Evolutionary conservation across 257 asterid genomes (phyloP).

Genomic region (Lithospermum erythrorhizon): DNA sequence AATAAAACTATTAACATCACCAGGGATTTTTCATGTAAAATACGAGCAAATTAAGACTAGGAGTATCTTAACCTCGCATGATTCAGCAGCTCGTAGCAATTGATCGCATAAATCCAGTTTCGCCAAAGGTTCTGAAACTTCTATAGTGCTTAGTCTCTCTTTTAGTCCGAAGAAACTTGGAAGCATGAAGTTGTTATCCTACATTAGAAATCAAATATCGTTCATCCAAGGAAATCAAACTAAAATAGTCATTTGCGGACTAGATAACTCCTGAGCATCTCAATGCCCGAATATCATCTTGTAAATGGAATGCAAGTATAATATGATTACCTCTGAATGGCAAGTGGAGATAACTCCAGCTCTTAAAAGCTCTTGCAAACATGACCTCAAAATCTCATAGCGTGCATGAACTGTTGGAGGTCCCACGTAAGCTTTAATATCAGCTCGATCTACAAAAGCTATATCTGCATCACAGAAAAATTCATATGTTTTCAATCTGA

Average conservation of each 20-base stretch:
- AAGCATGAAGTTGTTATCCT: conserved; percentile 25
- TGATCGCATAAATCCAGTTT: conserved; percentile 32
- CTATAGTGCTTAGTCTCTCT: conserved; percentile 36
- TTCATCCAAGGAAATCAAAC: not conserved
- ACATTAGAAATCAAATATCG: conserved; percentile 30
- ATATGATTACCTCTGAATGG: conserved; percentile 36
- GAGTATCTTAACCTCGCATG: conserved; percentile 56
- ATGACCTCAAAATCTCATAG: conserved; percentile 82
- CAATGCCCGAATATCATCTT: not conserved
- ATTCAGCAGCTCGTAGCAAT: conserved; percentile 72
- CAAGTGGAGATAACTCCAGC: conserved; percentile 61
- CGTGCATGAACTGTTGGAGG: conserved; percentile 98
- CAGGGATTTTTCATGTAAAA: not conserved
- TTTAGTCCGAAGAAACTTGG: conserved; percentile 52
- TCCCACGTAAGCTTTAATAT: conserved; percentile 92
- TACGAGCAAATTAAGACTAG: too few species aligned
- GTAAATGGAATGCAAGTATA: not conserved
- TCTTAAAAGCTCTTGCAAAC: conserved; percentile 74
- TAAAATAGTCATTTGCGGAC: not conserved
- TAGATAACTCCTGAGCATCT: not conserved
- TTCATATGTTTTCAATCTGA: not conserved
- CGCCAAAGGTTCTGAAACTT: conserved; percentile 27
- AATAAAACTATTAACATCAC: not conserved
- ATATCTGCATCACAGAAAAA: conserved; percentile 49
- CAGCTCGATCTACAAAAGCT: conserved; percentile 98